These are phyloP conservation scores for Leccinum olivaceopallidum DNA, from an alignment of 768 basidiomycete species.

Conservation along the genomic window DNA sequence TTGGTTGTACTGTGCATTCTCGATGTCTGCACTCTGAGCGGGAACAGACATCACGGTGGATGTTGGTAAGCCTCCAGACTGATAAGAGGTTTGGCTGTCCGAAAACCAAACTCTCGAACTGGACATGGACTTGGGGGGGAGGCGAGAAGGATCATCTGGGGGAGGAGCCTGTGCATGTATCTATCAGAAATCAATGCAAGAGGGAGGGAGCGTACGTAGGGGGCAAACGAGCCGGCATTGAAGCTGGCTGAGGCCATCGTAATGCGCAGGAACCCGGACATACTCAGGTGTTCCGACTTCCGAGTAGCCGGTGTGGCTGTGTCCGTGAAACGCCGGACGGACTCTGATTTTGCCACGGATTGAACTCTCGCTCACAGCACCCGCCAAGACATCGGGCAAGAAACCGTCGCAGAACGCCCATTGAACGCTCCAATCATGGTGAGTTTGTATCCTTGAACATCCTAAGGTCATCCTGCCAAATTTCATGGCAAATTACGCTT, in stretches of 20 bases:
- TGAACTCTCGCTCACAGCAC: constrained; percentile 13
- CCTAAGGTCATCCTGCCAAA: not conserved
- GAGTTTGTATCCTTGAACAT: constrained; percentile 24
- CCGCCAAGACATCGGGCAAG: constrained; percentile 31
- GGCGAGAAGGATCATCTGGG: constrained; percentile 50
- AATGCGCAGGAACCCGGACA: not conserved
- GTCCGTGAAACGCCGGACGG: constrained; percentile 47
- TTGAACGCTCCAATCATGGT: constrained; percentile 36
- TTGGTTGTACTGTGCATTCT: constrained; percentile 48
- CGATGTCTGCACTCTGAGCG: constrained; percentile 37
- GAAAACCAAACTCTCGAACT: constrained; percentile 55
- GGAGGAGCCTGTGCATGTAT: constrained; percentile 47
- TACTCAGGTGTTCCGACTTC: not conserved
- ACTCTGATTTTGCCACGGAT: constrained; percentile 24
- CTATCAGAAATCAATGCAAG: constrained; percentile 4
- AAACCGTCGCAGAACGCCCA: constrained; percentile 23
- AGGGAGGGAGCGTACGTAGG: constrained; percentile 46
- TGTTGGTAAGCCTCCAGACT: constrained; percentile 65
- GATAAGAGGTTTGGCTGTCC: constrained; percentile 53
- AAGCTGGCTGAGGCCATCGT: constrained; percentile 8
- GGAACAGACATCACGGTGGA: constrained; percentile 45
- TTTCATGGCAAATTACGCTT: constrained; percentile 10
- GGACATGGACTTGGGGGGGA: constrained; percentile 20
- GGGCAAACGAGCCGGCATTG: constrained; percentile 51
- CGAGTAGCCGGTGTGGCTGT: constrained; percentile 29